Evolutionary conservation across 2,329 filamentous ascomycete species (phyloP).

Genomic region (Neofusicoccum cordaticola): DNA sequence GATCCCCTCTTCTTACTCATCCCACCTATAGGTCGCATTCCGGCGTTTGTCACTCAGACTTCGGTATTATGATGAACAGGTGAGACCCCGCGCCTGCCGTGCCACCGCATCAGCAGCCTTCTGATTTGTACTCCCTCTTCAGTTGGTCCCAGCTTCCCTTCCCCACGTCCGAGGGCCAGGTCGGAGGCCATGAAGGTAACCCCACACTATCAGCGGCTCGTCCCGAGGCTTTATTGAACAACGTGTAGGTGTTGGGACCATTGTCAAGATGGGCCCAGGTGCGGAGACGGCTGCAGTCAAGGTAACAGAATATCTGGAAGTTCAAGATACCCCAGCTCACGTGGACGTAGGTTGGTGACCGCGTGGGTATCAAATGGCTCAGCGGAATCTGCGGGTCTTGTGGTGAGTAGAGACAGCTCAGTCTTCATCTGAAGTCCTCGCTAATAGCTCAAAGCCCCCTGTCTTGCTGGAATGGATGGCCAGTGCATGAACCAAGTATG

Average conservation of each 20-base stretch:
- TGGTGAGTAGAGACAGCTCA: conserved; percentile 24
- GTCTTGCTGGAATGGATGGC: conserved; percentile 54
- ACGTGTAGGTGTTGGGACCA: conserved; percentile 56
- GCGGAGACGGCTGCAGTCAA: conserved; percentile 57
- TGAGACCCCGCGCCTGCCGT: neutral
- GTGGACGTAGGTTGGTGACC: conserved; percentile 53
- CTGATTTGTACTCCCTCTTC: neutral
- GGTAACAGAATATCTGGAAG: conserved; percentile 1
- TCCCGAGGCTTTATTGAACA: neutral
- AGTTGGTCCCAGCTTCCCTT: conserved; percentile 56
- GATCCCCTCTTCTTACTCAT: conserved; percentile 2
- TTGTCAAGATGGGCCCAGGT: conserved; percentile 64
- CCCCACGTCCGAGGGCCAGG: conserved; percentile 59
- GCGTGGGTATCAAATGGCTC: conserved; percentile 70
- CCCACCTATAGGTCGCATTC: conserved; percentile 19
- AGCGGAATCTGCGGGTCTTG: conserved; percentile 51
- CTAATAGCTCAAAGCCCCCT: conserved; percentile 36
- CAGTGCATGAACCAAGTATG: conserved; percentile 49
- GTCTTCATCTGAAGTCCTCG: neutral
- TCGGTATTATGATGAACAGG: conserved; percentile 42
- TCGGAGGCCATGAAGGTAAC: conserved; percentile 67
- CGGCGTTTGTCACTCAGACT: conserved; percentile 15
- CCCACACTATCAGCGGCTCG: too few species aligned
- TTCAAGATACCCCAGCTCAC: neutral
- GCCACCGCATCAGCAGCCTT: neutral